phyloP scores from a whole-genome alignment of 805 yeast species.

The Hanseniaspora clermontiae region DNA sequence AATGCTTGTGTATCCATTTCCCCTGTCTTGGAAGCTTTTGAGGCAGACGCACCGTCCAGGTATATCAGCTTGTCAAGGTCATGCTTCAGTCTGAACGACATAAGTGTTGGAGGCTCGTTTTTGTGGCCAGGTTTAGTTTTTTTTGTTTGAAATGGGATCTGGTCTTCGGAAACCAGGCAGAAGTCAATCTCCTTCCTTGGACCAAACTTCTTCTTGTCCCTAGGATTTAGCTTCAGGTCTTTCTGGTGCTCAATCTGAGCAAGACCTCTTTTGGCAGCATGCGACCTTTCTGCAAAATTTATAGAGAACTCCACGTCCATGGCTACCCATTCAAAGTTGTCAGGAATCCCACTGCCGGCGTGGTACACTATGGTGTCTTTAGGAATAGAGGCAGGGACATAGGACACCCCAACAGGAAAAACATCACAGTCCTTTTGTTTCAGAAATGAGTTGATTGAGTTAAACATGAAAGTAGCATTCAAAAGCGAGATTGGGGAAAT shows the following conservation, averaged over 20 bases:
- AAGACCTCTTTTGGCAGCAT: conserved; percentile 11
- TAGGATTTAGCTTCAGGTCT: conserved; percentile 19
- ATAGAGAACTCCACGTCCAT: conserved; percentile 52
- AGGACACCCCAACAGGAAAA: conserved; percentile 45
- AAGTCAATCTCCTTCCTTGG: conserved; percentile 14
- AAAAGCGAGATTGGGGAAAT: conserved; percentile 29
- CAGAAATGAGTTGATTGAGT: conserved; percentile 40
- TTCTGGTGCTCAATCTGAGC: not conserved
- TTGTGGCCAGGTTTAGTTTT: not conserved
- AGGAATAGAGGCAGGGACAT: conserved; percentile 49
- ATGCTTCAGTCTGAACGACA: conserved; percentile 36
- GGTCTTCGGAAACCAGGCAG: not conserved
- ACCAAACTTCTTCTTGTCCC: conserved; percentile 15
- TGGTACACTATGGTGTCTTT: conserved; percentile 48
- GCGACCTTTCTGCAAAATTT: conserved; percentile 30
- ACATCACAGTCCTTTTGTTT: conserved; percentile 41
- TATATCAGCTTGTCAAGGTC: conserved; percentile 40
- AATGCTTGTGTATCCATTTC: conserved; percentile 49
- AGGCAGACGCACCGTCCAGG: conserved; percentile 62
- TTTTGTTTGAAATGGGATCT: not conserved
- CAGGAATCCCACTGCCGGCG: conserved; percentile 38
- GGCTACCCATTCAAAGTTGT: conserved; percentile 48
- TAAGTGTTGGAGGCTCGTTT: conserved; percentile 21
- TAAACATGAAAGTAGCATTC: conserved; percentile 46
- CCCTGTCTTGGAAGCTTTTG: conserved; percentile 38